Conservation (phyloP, 2,329 filamentous ascomycete species). For the Pseudogymnoascus sp. region DNA sequence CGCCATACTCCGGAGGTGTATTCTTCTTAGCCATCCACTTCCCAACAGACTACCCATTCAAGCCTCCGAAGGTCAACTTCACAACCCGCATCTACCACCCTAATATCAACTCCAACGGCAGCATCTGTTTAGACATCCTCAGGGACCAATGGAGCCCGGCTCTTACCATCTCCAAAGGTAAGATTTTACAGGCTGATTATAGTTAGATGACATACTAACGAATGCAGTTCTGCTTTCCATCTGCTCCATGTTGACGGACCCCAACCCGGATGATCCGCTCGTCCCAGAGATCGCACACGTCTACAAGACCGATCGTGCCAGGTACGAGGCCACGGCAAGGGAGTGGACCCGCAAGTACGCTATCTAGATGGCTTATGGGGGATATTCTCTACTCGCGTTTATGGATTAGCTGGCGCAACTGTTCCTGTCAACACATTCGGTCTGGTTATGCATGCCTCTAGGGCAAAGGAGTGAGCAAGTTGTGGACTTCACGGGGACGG, state of each 20-base stretch:
- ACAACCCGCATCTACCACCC: constrained; percentile 99
- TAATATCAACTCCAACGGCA: constrained; percentile 99
- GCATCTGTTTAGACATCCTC: constrained; percentile 96
- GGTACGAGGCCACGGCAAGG: constrained; percentile 92
- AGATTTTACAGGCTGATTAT: constrained; percentile 17
- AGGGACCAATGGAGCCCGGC: constrained; percentile 99
- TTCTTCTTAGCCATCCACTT: constrained; percentile 99
- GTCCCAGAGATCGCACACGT: constrained; percentile 98
- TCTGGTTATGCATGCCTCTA: constrained; percentile 12
- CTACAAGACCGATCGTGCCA: constrained; percentile 96
- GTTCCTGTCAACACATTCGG: constrained; percentile 12
- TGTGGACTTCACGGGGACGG: neutral
- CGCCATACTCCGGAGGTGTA: constrained; percentile 94
- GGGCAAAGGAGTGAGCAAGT: constrained; percentile 10
- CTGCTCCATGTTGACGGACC: constrained; percentile 99
- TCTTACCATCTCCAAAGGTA: constrained; percentile 97
- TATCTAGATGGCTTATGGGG: constrained; percentile 49
- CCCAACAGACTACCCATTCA: constrained; percentile 99
- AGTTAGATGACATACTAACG: constrained; percentile 8
- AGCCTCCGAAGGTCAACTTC: constrained; percentile 99
- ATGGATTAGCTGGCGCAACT: constrained; percentile 15
- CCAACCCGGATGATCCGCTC: constrained; percentile 96
- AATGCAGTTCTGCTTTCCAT: constrained; percentile 83
- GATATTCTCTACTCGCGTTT: constrained; percentile 12
- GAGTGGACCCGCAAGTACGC: constrained; percentile 99